Percentiles rank a stretch among this genome's conserved stretches.
These are phyloP conservation scores for Sphaerulina vaccinii DNA, from an alignment of 2,329 filamentous ascomycete species.

Conservation along the genomic window DNA sequence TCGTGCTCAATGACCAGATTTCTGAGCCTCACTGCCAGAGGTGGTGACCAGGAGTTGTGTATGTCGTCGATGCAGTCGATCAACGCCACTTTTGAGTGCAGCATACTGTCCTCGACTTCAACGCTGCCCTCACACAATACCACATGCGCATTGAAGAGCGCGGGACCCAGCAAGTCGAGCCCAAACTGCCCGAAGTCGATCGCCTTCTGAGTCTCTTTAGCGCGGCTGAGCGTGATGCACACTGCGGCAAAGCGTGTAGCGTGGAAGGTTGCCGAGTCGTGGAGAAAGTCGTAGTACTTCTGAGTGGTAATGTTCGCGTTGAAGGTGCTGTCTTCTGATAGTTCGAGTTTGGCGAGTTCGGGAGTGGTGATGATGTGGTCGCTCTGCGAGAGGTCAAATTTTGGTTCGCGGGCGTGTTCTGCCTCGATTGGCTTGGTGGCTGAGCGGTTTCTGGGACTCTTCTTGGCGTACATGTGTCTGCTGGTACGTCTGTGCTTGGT, in stretches of 20 bases:
- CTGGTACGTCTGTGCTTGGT: constrained; percentile 1
- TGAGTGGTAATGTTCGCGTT: constrained; percentile 2
- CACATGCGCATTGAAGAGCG: neutral
- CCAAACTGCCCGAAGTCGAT: constrained; percentile 5
- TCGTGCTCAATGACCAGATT: neutral
- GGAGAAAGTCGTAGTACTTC: neutral
- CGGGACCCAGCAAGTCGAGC: constrained; percentile 7
- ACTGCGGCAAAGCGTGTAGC: constrained; percentile 2
- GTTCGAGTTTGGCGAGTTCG: neutral
- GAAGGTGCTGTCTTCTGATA: constrained; percentile 5
- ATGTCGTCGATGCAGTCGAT: constrained; percentile 5
- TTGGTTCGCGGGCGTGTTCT: neutral
- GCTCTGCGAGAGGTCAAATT: constrained; percentile 1
- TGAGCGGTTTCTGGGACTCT: neutral
- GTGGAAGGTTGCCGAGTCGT: neutral
- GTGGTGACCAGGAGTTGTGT: neutral
- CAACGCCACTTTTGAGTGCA: neutral
- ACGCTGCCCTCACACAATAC: neutral
- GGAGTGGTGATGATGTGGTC: constrained; percentile 4
- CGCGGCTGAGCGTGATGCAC: constrained; percentile 2
- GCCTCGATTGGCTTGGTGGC: neutral
- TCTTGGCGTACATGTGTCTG: neutral
- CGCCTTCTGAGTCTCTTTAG: neutral
- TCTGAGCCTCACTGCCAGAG: neutral
- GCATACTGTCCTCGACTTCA: constrained; percentile 1